A percentile compares a stretch with the other conserved stretches of the same genome.
Evolutionary conservation across 2,329 filamentous ascomycete species (phyloP).

Genomic region (Fusarium piperis): DNA sequence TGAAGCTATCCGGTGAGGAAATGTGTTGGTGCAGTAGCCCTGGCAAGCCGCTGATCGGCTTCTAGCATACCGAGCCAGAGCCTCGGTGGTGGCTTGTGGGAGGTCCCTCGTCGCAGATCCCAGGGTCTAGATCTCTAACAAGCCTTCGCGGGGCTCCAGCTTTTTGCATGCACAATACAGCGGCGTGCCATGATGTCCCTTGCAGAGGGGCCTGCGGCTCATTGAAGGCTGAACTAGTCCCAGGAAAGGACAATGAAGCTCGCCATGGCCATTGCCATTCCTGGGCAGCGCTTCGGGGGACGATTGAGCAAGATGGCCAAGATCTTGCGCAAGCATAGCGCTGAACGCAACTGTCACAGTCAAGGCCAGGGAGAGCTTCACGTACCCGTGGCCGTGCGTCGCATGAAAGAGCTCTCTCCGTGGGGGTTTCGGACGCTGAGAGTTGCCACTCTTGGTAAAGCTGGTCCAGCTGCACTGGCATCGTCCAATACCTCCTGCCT

Average conservation of each 20-base stretch:
- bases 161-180: slow-evolving; percentile 40
- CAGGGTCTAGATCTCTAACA: slow-evolving; percentile 39
- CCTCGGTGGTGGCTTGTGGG: slow-evolving; percentile 30
- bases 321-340: slow-evolving; percentile 9
- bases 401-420: slow-evolving; percentile 17
- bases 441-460: slow-evolving; percentile 1
- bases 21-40: not conserved
- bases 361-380: slow-evolving; percentile 1
- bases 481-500: not conserved
- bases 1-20: slow-evolving; percentile 1
- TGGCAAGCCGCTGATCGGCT: not conserved
- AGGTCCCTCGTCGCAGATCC: slow-evolving; percentile 32
- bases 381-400: slow-evolving; percentile 2
- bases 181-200: slow-evolving; percentile 33
- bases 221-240: slow-evolving; percentile 22
- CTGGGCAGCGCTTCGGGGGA: not conserved
- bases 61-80: slow-evolving; percentile 6
- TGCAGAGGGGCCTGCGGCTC: slow-evolving; percentile 40
- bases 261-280: slow-evolving; percentile 17
- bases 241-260: slow-evolving; percentile 15
- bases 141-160: slow-evolving; percentile 42
- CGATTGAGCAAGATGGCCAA: slow-evolving; percentile 17
- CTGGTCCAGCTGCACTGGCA: not conserved
- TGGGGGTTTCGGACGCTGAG: slow-evolving; percentile 9
- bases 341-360: slow-evolving; percentile 6